Conservation (phyloP, 148 eudicot genomes). For the Heliosperma pusillum region DNA sequence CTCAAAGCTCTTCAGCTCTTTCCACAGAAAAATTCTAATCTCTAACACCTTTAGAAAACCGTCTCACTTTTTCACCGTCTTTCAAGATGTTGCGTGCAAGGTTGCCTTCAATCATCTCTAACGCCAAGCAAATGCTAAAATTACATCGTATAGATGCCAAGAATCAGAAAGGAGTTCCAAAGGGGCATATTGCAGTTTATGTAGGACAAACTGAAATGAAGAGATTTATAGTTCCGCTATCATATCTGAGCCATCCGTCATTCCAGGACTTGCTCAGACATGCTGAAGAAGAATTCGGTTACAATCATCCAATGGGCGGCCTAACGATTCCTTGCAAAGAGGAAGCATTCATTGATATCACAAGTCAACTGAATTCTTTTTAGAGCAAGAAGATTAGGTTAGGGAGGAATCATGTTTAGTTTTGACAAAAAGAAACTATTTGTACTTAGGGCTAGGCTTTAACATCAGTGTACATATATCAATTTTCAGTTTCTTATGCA, state of each 20-base stretch:
- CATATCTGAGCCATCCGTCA: conserved; percentile 50
- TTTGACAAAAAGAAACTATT: not conserved
- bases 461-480: not conserved
- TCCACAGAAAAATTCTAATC: not conserved
- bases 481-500: not conserved
- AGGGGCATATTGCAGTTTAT: conserved; percentile 58
- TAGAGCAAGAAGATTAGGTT: not conserved
- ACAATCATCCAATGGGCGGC: conserved; percentile 51
- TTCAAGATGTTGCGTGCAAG: conserved; percentile 9
- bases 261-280: conserved; percentile 41
- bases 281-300: conserved; percentile 59
- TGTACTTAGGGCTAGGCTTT: conserved; percentile 1
- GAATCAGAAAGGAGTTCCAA: conserved; percentile 37
- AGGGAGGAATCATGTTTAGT: not conserved
- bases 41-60: not conserved
- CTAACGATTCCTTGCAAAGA: conserved; percentile 55
- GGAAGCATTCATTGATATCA: conserved; percentile 40
- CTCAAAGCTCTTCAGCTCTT: conserved; percentile 5
- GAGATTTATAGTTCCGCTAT: conserved; percentile 49
- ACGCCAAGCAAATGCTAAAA: conserved; percentile 23
- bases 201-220: conserved; percentile 49
- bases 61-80: not conserved
- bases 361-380: conserved; percentile 24
- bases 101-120: conserved; percentile 23
- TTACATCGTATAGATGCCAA: conserved; percentile 14